Evolutionary conservation across 805 yeast species (phyloP).

Genomic region (Yamadazyma sp.): DNA sequence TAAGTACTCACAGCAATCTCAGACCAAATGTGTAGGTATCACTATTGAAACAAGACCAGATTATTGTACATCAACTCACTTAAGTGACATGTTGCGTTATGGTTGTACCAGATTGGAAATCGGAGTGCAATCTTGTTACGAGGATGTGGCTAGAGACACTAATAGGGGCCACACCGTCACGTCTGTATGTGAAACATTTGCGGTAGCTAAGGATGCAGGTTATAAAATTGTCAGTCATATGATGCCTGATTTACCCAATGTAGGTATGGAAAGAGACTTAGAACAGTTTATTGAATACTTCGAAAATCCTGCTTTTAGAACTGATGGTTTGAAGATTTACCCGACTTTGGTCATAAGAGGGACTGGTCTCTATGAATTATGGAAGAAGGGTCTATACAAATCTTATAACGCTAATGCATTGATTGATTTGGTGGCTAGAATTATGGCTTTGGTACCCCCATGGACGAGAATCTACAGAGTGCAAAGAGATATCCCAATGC

Average conservation of each 20-base stretch:
- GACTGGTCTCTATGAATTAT: conserved; percentile 92
- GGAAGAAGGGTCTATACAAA: conserved; percentile 94
- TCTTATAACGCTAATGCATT: conserved; percentile 93
- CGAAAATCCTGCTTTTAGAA: conserved; percentile 94
- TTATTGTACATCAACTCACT: conserved; percentile 93
- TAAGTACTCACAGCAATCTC: conserved; percentile 84
- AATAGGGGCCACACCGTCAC: conserved; percentile 97
- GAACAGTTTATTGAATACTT: conserved; percentile 96
- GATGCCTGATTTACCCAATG: conserved; percentile 99
- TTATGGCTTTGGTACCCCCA: conserved; percentile 94
- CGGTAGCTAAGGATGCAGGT: conserved; percentile 96
- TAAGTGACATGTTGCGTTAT: conserved; percentile 91
- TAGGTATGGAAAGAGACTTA: conserved; percentile 96
- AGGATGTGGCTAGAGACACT: conserved; percentile 97
- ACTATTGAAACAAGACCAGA: conserved; percentile 98
- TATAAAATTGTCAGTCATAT: conserved; percentile 96
- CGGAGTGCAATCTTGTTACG: conserved; percentile 96
- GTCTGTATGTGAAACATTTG: conserved; percentile 94
- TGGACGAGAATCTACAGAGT: conserved; percentile 99
- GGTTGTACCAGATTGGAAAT: conserved; percentile 97
- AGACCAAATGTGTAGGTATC: conserved; percentile 96
- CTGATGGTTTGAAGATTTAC: conserved; percentile 93
- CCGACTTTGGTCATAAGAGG: conserved; percentile 97
- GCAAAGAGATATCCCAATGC: conserved; percentile 99
- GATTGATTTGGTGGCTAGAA: conserved; percentile 92